Conservation (phyloP, 2,329 filamentous ascomycete species). For the Monilinia aucupariae region DNA sequence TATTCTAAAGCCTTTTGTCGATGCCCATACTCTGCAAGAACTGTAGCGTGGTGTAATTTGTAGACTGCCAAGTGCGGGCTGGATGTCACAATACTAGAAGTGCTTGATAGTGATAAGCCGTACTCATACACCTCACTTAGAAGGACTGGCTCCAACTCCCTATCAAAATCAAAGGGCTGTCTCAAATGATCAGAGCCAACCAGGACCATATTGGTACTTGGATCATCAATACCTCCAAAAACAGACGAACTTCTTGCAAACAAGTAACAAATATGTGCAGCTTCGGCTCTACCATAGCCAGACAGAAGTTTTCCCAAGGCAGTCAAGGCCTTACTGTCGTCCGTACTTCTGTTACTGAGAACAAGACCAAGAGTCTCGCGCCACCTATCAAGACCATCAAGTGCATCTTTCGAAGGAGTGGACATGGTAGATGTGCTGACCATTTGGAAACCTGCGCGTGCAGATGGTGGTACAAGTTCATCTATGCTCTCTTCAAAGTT, state of each 20-base stretch:
- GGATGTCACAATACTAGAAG: conserved; percentile 48
- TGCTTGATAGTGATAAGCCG: conserved; percentile 65
- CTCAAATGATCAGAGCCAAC: conserved; percentile 77
- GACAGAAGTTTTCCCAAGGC: conserved; percentile 77
- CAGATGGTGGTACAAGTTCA: conserved; percentile 88
- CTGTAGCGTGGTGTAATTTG: conserved; percentile 82
- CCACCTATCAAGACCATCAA: conserved; percentile 90
- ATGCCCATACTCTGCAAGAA: conserved; percentile 77
- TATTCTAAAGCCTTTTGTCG: conserved; percentile 83
- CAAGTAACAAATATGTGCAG: conserved; percentile 88
- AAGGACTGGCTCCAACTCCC: conserved; percentile 79
- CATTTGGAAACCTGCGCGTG: conserved; percentile 85
- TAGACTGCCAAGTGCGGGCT: conserved; percentile 83
- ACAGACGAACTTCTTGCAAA: conserved; percentile 68
- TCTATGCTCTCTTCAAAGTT: conserved; percentile 94
- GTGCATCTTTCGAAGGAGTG: conserved; percentile 61
- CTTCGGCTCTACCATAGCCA: conserved; percentile 82
- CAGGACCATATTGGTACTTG: conserved; percentile 70
- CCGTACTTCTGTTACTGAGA: conserved; percentile 77
- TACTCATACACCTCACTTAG: conserved; percentile 97
- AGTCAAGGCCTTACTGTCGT: conserved; percentile 71
- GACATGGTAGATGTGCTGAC: conserved; percentile 66
- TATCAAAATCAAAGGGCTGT: conserved; percentile 64
- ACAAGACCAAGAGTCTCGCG: conserved; percentile 82
- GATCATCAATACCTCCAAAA: conserved; percentile 80